Evolutionary conservation across 495 filamentous ascomycete genomes (phyloP).

Genomic region (Aspergillus nidulans): DNA sequence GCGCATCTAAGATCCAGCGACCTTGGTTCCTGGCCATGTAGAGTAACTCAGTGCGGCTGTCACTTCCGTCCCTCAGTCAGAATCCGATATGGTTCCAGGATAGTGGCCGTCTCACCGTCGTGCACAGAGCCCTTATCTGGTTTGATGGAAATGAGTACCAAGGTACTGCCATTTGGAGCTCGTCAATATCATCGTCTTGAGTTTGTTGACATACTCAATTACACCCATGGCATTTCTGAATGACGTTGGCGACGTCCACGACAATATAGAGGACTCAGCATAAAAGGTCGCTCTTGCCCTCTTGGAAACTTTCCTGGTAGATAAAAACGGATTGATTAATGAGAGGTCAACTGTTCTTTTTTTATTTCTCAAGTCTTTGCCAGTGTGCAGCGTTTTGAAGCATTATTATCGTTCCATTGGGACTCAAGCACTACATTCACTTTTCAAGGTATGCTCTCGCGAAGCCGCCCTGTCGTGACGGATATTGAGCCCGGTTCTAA

Average conservation of each 20-base stretch:
- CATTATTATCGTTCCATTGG: not conserved
- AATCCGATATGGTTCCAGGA: too few species aligned
- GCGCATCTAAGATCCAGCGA: not conserved
- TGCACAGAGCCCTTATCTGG: too few species aligned
- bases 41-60: not conserved
- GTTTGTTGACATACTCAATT: too few species aligned
- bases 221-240: not conserved
- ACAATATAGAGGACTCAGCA: not conserved
- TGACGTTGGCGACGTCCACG: not conserved
- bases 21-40: not conserved
- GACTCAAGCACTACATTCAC: not conserved
- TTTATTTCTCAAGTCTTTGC: not conserved
- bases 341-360: not conserved
- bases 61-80: not conserved
- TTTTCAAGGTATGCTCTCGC: not conserved
- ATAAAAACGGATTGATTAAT: too few species aligned
- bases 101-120: too few species aligned
- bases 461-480: not conserved
- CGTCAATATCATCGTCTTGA: too few species aligned
- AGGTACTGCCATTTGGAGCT: too few species aligned
- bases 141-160: too few species aligned
- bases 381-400: not conserved
- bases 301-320: too few species aligned
- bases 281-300: not conserved
- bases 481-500: not conserved